phyloP scores from a whole-genome alignment of 768 basidiomycete genomes.

The Xanthoconium purpureum region DNA sequence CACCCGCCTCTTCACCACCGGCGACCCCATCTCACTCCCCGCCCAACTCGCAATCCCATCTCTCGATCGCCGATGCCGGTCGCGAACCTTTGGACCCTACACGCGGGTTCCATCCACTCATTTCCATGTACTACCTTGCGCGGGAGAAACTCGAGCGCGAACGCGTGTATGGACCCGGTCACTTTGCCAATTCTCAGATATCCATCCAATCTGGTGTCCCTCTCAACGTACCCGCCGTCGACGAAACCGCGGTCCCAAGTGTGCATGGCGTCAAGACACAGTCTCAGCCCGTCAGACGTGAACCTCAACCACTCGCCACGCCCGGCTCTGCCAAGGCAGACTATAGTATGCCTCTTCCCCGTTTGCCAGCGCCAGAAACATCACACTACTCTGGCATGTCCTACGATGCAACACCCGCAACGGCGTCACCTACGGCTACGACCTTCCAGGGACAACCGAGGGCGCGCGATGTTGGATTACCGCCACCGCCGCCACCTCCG shows the following conservation, averaged over 20 bases:
- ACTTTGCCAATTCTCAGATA: conserved; percentile 90
- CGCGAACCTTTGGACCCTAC: conserved; percentile 76
- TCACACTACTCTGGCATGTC: conserved; percentile 81
- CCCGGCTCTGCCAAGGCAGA: conserved; percentile 50
- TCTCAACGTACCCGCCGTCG: conserved; percentile 13
- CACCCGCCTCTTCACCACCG: conserved; percentile 47
- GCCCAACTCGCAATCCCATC: conserved; percentile 55
- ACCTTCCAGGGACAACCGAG: conserved; percentile 62
- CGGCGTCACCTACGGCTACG: conserved; percentile 56
- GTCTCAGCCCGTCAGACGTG: conserved; percentile 33
- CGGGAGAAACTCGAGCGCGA: conserved; percentile 96
- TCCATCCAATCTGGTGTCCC: conserved; percentile 44
- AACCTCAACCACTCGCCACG: conserved; percentile 21
- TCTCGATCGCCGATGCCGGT: conserved; percentile 46
- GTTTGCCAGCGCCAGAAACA: conserved; percentile 76
- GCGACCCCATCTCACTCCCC: conserved; percentile 58
- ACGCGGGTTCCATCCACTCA: conserved; percentile 87
- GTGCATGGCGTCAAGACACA: conserved; percentile 27
- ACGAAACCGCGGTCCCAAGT: conserved; percentile 19
- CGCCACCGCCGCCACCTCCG: conserved; percentile 33
- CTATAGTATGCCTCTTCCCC: conserved; percentile 80
- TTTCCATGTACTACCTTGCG: conserved; percentile 95
- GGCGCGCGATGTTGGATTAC: conserved; percentile 58
- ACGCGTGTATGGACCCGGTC: conserved; percentile 86
- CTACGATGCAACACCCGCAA: conserved; percentile 54